These are phyloP conservation scores for Spathaspora girioi DNA, from an alignment of 805 yeast species.

Conservation along the genomic window DNA sequence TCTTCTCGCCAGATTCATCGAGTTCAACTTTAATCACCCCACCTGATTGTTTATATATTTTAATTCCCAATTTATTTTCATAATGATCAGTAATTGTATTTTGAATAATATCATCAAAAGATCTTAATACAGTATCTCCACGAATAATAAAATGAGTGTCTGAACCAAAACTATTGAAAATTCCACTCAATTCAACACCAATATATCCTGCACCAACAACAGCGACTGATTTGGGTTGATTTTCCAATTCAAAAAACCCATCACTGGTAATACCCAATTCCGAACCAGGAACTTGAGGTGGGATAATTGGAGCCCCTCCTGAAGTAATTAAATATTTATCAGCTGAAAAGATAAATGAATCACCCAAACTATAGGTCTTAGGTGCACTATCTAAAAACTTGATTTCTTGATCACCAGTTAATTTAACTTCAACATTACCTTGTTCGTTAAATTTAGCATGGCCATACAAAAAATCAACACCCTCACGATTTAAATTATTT, in stretches of 20 bases:
- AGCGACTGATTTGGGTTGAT: conserved; percentile 89
- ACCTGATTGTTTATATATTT: conserved; percentile 66
- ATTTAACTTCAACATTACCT: conserved; percentile 74
- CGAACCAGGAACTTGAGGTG: conserved; percentile 70
- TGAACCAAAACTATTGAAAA: conserved; percentile 82
- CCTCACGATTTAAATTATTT: conserved; percentile 80
- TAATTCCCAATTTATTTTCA: conserved; percentile 69
- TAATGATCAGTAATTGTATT: conserved; percentile 77
- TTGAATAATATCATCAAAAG: conserved; percentile 81
- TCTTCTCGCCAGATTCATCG: conserved; percentile 30
- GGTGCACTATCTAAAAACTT: conserved; percentile 24
- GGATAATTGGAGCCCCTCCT: conserved; percentile 82
- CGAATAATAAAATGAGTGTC: conserved; percentile 86
- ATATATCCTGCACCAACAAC: conserved; percentile 98
- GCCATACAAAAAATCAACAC: conserved; percentile 83
- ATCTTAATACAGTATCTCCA: conserved; percentile 85
- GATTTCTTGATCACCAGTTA: conserved; percentile 38
- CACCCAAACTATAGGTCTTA: conserved; percentile 40
- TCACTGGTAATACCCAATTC: conserved; percentile 85
- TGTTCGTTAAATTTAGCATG: conserved; percentile 69
- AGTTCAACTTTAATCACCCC: conserved; percentile 37
- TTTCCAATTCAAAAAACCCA: conserved; percentile 78
- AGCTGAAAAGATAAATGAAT: conserved; percentile 63
- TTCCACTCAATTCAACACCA: conserved; percentile 94
- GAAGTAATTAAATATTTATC: conserved; percentile 86